phyloP scores from a whole-genome alignment of 495 filamentous ascomycete genomes.

The Lindgomyces ingoldianus region DNA sequence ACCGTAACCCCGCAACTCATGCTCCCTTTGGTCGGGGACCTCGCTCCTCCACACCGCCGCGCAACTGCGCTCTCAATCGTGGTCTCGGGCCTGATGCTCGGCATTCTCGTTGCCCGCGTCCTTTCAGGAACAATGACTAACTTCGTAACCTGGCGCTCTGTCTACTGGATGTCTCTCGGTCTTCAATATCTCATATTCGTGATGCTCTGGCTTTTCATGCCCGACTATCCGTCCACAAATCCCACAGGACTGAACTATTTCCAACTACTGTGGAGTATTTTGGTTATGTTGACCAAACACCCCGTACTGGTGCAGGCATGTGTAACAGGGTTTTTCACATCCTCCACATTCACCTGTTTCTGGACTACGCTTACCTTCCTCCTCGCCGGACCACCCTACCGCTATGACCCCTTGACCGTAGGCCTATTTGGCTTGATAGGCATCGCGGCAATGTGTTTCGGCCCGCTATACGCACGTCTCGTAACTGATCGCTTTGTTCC shows the following conservation, averaged over 20 bases:
- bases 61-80: slow-evolving; percentile 71
- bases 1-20: slow-evolving; percentile 86
- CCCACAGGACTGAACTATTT: slow-evolving; percentile 64
- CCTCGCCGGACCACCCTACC: slow-evolving; percentile 66
- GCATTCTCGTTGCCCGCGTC: slow-evolving; percentile 74
- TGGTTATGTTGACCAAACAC: slow-evolving; percentile 59
- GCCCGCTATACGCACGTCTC: slow-evolving; percentile 66
- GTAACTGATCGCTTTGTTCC: slow-evolving; percentile 71
- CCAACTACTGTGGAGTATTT: slow-evolving; percentile 64
- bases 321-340: slow-evolving; percentile 58
- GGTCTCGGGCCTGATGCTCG: slow-evolving; percentile 74
- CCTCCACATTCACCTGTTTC: slow-evolving; percentile 64
- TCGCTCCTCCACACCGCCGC: slow-evolving; percentile 68
- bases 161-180: slow-evolving; percentile 79
- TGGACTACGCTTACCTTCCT: slow-evolving; percentile 88
- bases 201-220: slow-evolving; percentile 72
- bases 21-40: slow-evolving; percentile 80
- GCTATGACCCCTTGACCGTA: slow-evolving; percentile 65
- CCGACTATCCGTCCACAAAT: slow-evolving; percentile 77
- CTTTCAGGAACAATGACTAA: slow-evolving; percentile 74
- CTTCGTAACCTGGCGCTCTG: slow-evolving; percentile 69
- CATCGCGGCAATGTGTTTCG: slow-evolving; percentile 64
- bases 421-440: slow-evolving; percentile 81
- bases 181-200: slow-evolving; percentile 69
- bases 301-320: slow-evolving; percentile 70